A percentile compares a stretch with the other conserved stretches of the same genome.
phyloP scores from a whole-genome alignment of 1,139 yeast genomes.

The Taphrina flavorubra region DNA sequence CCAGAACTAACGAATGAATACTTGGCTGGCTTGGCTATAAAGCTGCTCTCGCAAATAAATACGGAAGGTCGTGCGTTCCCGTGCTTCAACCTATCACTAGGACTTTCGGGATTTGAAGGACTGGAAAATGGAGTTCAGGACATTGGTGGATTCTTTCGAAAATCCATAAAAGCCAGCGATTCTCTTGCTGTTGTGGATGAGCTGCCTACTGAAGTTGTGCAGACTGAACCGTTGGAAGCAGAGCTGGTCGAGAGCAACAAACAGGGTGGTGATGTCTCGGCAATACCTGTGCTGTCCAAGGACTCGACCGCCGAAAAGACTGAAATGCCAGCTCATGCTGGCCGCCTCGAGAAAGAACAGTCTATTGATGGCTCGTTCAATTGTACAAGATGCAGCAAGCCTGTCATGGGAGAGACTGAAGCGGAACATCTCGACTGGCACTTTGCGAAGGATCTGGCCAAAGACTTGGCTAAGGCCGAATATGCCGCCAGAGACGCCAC shows the following conservation, averaged over 20 bases:
- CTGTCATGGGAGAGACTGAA: conserved; percentile 44
- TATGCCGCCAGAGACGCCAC: conserved; percentile 7
- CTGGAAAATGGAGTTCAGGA: conserved; percentile 42
- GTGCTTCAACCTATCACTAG: conserved; percentile 43
- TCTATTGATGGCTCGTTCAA: conserved; percentile 30
- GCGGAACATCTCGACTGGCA: conserved; percentile 56
- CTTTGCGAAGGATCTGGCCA: conserved; percentile 56
- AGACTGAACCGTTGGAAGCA: neutral
- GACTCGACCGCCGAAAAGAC: neutral
- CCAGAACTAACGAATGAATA: conserved; percentile 46
- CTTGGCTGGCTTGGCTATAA: conserved; percentile 48
- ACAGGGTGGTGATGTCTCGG: no score
- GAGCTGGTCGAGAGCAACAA: neutral
- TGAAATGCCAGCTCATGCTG: neutral
- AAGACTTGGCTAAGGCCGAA: conserved; percentile 20
- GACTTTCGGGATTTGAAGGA: conserved; percentile 44
- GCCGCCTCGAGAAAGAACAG: neutral
- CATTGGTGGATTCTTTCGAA: conserved; percentile 43
- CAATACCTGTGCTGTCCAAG: neutral
- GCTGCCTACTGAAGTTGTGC: neutral
- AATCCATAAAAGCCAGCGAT: neutral
- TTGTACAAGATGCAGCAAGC: conserved; percentile 32
- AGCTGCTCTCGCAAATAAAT: conserved; percentile 48
- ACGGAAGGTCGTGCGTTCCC: conserved; percentile 45
- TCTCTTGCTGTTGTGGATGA: neutral